These are phyloP conservation scores for Apiospora arundinis DNA, from an alignment of 2,329 filamentous ascomycete species.

Conservation along the genomic window DNA sequence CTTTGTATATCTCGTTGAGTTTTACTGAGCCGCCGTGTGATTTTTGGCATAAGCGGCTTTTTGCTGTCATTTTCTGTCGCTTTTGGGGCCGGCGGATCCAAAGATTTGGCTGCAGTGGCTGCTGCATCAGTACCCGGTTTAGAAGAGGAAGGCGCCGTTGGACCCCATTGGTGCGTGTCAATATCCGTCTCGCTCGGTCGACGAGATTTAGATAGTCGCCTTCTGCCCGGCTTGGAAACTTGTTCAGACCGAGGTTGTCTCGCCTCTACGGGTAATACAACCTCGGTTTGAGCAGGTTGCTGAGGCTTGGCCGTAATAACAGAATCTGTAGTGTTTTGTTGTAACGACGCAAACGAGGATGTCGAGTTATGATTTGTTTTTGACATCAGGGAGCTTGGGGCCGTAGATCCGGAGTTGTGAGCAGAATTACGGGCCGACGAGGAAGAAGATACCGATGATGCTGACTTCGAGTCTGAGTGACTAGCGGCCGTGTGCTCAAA, in stretches of 20 bases:
- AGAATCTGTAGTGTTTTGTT: not conserved
- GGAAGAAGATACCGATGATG: slow-evolving; percentile 12
- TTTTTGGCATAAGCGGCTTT: not conserved
- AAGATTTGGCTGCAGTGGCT: not conserved
- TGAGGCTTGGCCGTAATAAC: not conserved
- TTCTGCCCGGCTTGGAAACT: not conserved
- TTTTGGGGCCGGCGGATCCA: not conserved
- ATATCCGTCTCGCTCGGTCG: not conserved
- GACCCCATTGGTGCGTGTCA: not conserved
- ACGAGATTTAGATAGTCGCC: slow-evolving; percentile 1
- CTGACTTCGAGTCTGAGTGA: not conserved
- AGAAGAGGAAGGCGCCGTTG: not conserved
- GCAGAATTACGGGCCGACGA: slow-evolving; percentile 3
- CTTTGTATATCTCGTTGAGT: not conserved
- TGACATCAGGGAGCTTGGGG: not conserved
- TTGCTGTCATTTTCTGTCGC: not conserved
- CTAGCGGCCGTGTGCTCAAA: not conserved
- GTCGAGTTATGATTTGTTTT: slow-evolving; percentile 13
- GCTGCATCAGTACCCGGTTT: not conserved
- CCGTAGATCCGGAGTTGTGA: slow-evolving; percentile 17
- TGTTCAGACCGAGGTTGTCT: not conserved
- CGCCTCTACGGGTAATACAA: not conserved
- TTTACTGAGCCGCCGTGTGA: not conserved
- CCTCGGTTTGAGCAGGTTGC: not conserved
- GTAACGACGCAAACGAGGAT: not conserved